A percentile compares a stretch with the other conserved stretches of the same genome.
phyloP scores from a whole-genome alignment of 2,329 filamentous ascomycete species.

The Xylogone sp. region DNA sequence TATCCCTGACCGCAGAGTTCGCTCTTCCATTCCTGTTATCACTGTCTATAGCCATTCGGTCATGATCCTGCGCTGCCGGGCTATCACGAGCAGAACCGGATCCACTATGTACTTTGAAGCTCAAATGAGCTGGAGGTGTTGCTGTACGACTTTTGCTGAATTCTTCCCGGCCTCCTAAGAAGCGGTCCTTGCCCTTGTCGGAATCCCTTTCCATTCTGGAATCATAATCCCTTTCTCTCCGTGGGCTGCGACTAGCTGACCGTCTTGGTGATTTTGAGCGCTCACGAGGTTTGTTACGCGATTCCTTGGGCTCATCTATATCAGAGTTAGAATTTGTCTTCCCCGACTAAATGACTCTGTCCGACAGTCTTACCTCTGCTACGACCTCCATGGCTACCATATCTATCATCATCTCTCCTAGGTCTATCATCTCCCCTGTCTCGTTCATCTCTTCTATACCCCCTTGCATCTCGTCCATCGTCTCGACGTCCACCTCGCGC shows the following conservation, averaged over 20 bases:
- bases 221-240: constrained; percentile 4
- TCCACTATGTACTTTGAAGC: constrained; percentile 23
- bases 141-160: constrained; percentile 14
- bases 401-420: background rate
- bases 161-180: constrained; percentile 6
- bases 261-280: background rate
- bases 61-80: constrained; percentile 17
- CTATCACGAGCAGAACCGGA: constrained; percentile 2
- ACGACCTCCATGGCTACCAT: background rate
- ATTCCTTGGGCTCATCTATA: background rate
- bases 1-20: constrained; percentile 7
- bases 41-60: constrained; percentile 28
- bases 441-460: constrained; percentile 15
- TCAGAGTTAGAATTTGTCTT: background rate
- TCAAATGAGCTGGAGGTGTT: constrained; percentile 23
- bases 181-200: background rate
- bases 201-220: background rate
- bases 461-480: constrained; percentile 20
- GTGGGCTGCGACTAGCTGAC: constrained; percentile 9
- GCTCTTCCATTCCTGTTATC: constrained; percentile 18
- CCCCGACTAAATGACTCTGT: background rate
- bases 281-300: background rate
- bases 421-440: constrained; percentile 8
- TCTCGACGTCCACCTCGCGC: constrained; percentile 33
- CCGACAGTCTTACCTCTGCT: background rate